Evolutionary conservation across 192 early-diverging fungal species (phyloP), one percentile per base, ranked within the genome.

Genomic region (Entomortierella beljakovae): DNA sequence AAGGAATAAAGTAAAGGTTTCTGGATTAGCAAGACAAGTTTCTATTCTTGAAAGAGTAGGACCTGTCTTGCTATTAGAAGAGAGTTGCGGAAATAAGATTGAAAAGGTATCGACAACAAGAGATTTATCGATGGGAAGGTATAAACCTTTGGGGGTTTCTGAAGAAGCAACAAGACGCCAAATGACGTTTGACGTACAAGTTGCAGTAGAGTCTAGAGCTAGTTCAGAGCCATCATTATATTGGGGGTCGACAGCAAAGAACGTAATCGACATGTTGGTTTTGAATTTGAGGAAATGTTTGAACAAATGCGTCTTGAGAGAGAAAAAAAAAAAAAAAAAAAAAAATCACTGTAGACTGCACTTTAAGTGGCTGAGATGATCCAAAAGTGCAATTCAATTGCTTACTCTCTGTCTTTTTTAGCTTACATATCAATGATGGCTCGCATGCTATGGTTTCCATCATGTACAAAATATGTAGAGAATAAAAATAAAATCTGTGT

Each of bases 81-180:
- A 69, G 34, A 77, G 74, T 25, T 77, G 74, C 0, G 74, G 74
- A 49, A 69, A 77, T 38, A 77, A 66, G 1, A 2, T 29, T 29
- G 61, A 60, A 5, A 77, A 49, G 20, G 66, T 60, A 13, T 54
- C 18, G 18, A 51, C 23, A 16, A 77, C 50, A 0, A 56, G 7
- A 1, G 31, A 7, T 13, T 25, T 46, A 5, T 64, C 54, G 50
- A 74, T 42, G 6, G 63, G 51, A 31, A 74, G 56, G 16, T 57
- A 50, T 0, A 50, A 34, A 10, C 34, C 61, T 6, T 37, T 29
- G 11, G 61, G 49, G 4, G 50, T 35, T 33, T 61, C 18, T 1
- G 26, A 3, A 28, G 20, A 32, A 18, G 15, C 22, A 26, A 64
- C 46, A 16, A 74, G 49, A 29, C 57, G 71, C 71, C 71, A 74